Conservation (phyloP, 2,329 filamentous ascomycete species). For the Alternaria dauci region DNA sequence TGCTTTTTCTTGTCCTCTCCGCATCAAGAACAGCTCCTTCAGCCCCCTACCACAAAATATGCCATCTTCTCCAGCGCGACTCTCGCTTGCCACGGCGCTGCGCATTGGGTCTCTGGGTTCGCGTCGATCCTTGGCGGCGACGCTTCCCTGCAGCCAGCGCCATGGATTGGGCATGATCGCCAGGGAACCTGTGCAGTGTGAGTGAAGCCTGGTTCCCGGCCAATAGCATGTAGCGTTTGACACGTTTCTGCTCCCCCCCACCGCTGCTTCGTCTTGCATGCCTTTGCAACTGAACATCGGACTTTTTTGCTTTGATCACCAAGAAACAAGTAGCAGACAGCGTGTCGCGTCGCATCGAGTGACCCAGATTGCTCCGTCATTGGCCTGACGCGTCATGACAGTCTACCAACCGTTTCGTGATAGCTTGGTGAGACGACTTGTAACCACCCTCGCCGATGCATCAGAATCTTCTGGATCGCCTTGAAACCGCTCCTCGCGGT, state of each 20-base stretch:
- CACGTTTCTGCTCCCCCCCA: slow-evolving; percentile 21
- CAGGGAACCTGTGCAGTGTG: slow-evolving; percentile 5
- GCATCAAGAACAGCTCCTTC: not conserved
- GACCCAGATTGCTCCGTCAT: not conserved
- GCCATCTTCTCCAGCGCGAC: not conserved
- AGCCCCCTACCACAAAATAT: not conserved
- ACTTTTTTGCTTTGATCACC: not conserved
- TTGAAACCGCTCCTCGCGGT: not conserved
- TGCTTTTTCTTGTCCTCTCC: slow-evolving; percentile 4
- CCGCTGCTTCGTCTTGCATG: slow-evolving; percentile 14
- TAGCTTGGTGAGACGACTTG: slow-evolving; percentile 14
- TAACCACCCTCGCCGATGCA: slow-evolving; percentile 2
- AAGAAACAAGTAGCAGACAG: slow-evolving; percentile 3
- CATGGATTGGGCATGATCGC: slow-evolving; percentile 17
- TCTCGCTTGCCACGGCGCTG: not conserved
- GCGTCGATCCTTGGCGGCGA: slow-evolving; percentile 16
- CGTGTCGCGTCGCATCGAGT: slow-evolving; percentile 2
- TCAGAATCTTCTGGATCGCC: not conserved
- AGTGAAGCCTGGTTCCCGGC: slow-evolving; percentile 7
- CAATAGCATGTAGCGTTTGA: slow-evolving; percentile 15
- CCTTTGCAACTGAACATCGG: not conserved
- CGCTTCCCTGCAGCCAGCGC: slow-evolving; percentile 23
- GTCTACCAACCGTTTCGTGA: slow-evolving; percentile 12
- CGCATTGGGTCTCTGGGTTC: slow-evolving; percentile 3
- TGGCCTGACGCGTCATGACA: slow-evolving; percentile 4